Evolutionary conservation across 2,329 filamentous ascomycete genomes (phyloP), one percentile per base, ranked within the genome.

Genomic region (Aureobasidium sp.): DNA sequence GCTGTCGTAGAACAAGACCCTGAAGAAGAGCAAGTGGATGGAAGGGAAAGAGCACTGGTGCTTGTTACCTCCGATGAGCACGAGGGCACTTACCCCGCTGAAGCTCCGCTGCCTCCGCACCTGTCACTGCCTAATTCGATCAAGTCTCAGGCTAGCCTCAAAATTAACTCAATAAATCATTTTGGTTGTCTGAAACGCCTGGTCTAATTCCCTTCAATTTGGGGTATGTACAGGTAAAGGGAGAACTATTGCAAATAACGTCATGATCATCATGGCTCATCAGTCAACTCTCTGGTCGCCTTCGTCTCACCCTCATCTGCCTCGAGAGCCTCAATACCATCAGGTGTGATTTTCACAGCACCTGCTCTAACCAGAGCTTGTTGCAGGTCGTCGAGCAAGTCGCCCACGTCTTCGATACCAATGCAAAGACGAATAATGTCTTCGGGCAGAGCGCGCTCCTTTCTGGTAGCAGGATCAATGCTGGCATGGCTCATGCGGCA

Each of bases 401-500:
- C 94, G 68, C 91, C 85, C 3, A 83, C 84, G 75, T 99, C 94
- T 75, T 99, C 94, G 70, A 99, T 99, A 50, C 94, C 94, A 48
- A 99, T 92, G 72, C 94, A 99, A 61, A 99, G 77, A 62, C 94
- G 84, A 70, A 99, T 97, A 64, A 99, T 88, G 74, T 99, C 94
- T 77, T 99, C 94, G 12, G 94, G 94, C 86, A 99, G 89, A 67
- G 93, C 87, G 66, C 92, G 84, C 77, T 96, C 92, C 69, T 85
- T 82, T 68, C 94, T 82, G 59, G 92, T 97, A 79, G 96, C 96
- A 63, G 92, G 90, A 72, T 97, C 94, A 71, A 99, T 99, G 73
- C 91, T 96, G 43, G 94, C 94, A 76, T 99, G 94, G 77, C 93
- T 97, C 95, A 99, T 99, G 71, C 93, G 92, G 78, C 94, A 99